Conservation (phyloP, 2,329 filamentous ascomycete genomes). For the Cercospora zeina region DNA sequence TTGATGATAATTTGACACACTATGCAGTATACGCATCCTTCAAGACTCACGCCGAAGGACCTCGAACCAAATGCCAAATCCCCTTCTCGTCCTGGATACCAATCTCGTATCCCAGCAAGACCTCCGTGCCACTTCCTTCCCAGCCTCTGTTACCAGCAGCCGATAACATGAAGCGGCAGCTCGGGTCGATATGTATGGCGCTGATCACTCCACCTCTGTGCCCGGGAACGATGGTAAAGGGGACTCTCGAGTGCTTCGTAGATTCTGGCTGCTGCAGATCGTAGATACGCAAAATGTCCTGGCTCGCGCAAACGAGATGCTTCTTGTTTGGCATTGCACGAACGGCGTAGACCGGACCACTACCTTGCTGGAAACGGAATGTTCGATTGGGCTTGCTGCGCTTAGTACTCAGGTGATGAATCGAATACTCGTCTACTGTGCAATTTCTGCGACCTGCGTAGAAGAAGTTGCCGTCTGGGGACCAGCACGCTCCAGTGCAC, state of each 20-base stretch:
- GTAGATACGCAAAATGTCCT: conserved; percentile 91
- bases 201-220: conserved; percentile 86
- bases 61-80: conserved; percentile 34
- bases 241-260: conserved; percentile 72
- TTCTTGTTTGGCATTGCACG: conserved; percentile 88
- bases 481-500: conserved; percentile 98
- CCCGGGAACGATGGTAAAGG: conserved; percentile 94
- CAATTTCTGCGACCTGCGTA: conserved; percentile 89
- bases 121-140: conserved; percentile 85
- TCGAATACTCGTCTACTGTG: conserved; percentile 89
- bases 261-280: conserved; percentile 68
- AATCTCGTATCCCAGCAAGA: conserved; percentile 93
- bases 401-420: conserved; percentile 65
- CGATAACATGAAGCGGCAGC: conserved; percentile 86
- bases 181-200: conserved; percentile 80
- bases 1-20: background rate
- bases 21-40: background rate
- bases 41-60: background rate
- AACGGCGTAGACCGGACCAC: conserved; percentile 84
- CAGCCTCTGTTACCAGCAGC: conserved; percentile 90
- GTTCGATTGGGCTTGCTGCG: conserved; percentile 72
- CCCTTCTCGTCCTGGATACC: conserved; percentile 37
- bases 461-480: conserved; percentile 89
- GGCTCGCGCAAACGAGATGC: conserved; percentile 88
- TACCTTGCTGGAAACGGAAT: conserved; percentile 85